Evolutionary conservation across 257 asterid genomes (phyloP).

Genomic region (Fraxinus quadrangulata): DNA sequence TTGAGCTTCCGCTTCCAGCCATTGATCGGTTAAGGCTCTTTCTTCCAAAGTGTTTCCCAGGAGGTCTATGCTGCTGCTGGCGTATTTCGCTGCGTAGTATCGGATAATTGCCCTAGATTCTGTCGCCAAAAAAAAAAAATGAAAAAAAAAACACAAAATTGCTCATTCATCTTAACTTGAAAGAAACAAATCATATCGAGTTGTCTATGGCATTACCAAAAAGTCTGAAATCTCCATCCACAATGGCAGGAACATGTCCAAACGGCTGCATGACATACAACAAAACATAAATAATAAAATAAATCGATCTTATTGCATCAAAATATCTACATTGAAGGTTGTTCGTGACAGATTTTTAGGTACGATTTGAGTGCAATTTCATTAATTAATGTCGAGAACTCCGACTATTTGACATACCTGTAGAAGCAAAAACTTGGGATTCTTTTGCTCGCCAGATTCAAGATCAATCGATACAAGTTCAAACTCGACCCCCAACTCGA

Average conservation of each 20-base stretch:
- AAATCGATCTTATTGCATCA: background rate
- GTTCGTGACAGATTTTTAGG: no score
- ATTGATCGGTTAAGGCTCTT: slow-evolving; percentile 80
- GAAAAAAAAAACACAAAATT: background rate
- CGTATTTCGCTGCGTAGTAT: slow-evolving; percentile 74
- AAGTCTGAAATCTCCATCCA: slow-evolving; percentile 78
- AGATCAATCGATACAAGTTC: slow-evolving; percentile 63
- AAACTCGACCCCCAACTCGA: slow-evolving; percentile 59
- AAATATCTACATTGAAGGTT: background rate
- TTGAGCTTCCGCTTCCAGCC: slow-evolving; percentile 83
- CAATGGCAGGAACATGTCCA: slow-evolving; percentile 84
- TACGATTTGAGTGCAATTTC: background rate
- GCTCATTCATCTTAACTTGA: no score
- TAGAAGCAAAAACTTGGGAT: slow-evolving; percentile 45
- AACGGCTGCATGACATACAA: slow-evolving; percentile 63
- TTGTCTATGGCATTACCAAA: slow-evolving; percentile 51
- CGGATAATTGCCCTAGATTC: slow-evolving; percentile 86
- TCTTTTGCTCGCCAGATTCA: slow-evolving; percentile 54
- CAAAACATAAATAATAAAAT: background rate
- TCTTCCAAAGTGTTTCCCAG: slow-evolving; percentile 68
- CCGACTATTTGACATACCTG: slow-evolving; percentile 42
- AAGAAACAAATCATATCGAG: no score
- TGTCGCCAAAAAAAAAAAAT: slow-evolving; percentile 13
- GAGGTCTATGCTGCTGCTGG: slow-evolving; percentile 46
- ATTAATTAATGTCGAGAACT: background rate